Percentiles rank a stretch among this genome's conserved stretches.
These are phyloP conservation scores for Catharanthus roseus DNA, from an alignment of 257 asterid genomes.

Conservation along the genomic window DNA sequence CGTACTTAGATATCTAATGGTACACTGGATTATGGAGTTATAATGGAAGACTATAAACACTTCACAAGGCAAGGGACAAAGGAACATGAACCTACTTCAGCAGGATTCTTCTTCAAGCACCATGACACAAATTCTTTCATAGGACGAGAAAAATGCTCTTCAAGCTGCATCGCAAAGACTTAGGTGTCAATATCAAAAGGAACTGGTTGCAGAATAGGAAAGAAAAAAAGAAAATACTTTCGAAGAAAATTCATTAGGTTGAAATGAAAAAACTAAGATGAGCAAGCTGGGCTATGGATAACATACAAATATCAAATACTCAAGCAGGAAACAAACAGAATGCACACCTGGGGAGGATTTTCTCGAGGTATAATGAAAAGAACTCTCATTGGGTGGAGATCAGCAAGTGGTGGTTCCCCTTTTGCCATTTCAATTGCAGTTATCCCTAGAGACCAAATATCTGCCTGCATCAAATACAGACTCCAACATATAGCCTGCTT, in stretches of 20 bases:
- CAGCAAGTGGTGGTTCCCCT: constrained; percentile 99
- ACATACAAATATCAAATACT: constrained; percentile 14
- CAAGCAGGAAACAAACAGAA: constrained; percentile 18
- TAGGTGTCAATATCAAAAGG: constrained; percentile 18
- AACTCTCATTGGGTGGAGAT: constrained; percentile 99
- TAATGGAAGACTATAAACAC: background rate
- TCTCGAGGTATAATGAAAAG: constrained; percentile 98
- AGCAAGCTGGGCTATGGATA: constrained; percentile 7
- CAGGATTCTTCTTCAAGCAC: constrained; percentile 88
- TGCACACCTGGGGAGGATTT: constrained; percentile 92
- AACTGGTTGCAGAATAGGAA: background rate
- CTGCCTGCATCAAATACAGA: constrained; percentile 68
- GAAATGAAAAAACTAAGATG: background rate
- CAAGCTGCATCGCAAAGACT: constrained; percentile 62
- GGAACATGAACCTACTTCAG: constrained; percentile 59
- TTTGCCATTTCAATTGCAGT: constrained; percentile 99
- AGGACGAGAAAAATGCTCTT: constrained; percentile 96
- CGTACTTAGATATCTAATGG: background rate
- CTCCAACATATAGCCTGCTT: constrained; percentile 8
- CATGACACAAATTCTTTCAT: constrained; percentile 80
- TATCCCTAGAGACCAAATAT: constrained; percentile 98
- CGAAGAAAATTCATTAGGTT: background rate
- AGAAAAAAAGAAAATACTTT: constrained; percentile 1
- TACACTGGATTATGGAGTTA: background rate
- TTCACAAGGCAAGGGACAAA: constrained; percentile 5